These are phyloP conservation scores for Arthroderma sp. DNA, from an alignment of 2,329 filamentous ascomycete species.

Conservation along the genomic window DNA sequence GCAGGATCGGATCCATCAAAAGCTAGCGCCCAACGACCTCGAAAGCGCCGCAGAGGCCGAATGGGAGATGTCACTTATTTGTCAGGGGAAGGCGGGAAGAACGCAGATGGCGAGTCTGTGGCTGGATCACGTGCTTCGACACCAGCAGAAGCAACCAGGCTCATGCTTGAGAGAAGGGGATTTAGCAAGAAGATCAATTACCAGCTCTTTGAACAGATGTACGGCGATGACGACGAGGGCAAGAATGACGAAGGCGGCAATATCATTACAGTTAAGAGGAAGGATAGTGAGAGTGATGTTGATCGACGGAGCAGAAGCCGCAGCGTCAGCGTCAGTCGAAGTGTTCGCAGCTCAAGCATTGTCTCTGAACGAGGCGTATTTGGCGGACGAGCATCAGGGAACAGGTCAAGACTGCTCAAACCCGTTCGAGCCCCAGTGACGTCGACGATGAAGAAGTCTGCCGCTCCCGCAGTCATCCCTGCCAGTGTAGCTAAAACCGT, in stretches of 20 bases:
- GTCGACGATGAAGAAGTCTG: constrained; percentile 1
- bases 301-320: constrained; percentile 18
- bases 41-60: constrained; percentile 39
- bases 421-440: background rate
- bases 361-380: constrained; percentile 12
- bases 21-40: constrained; percentile 30
- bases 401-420: background rate
- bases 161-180: constrained; percentile 54
- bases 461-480: background rate
- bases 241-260: constrained; percentile 15
- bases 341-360: constrained; percentile 11
- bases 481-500: background rate
- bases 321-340: constrained; percentile 22
- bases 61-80: constrained; percentile 38
- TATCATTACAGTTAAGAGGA: constrained; percentile 8
- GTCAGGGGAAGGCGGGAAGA: constrained; percentile 34
- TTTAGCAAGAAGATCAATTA: constrained; percentile 70
- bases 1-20: constrained; percentile 31
- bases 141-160: constrained; percentile 56
- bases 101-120: constrained; percentile 48
- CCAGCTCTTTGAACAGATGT: constrained; percentile 29
- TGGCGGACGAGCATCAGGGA: constrained; percentile 9
- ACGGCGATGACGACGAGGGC: constrained; percentile 26
- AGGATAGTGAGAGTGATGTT: constrained; percentile 12
- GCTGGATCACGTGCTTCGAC: constrained; percentile 54